These are phyloP conservation scores for Macaranga tanarius DNA, from an alignment of 441 rosid genomes.

Conservation along the genomic window DNA sequence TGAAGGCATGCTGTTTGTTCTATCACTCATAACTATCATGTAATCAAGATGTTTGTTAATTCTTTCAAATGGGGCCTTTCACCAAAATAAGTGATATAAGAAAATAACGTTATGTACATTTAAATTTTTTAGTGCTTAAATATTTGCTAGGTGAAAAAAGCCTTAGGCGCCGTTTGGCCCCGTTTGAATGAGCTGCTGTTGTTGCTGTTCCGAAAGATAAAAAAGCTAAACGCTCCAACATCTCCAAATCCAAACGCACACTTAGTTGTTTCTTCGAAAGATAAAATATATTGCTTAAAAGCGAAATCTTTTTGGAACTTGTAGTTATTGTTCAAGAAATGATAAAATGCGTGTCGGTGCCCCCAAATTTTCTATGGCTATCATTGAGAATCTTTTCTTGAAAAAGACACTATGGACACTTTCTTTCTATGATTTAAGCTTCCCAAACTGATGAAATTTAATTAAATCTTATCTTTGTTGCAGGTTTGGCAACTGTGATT, in stretches of 20 bases:
- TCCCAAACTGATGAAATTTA: not conserved
- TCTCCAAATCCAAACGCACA: too few species aligned
- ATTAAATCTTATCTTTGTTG: slow-evolving; percentile 11
- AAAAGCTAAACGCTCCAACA: too few species aligned
- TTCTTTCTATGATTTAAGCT: not conserved
- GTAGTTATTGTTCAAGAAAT: not conserved
- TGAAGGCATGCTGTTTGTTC: not conserved
- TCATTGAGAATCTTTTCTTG: not conserved
- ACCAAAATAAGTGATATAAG: not conserved
- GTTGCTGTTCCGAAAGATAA: too few species aligned
- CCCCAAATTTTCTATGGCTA: not conserved
- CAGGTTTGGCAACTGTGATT: slow-evolving; percentile 70
- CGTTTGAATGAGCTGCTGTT: too few species aligned
- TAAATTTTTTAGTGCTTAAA: not conserved
- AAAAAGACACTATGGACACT: not conserved
- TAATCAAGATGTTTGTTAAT: not conserved
- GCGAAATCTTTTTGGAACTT: slow-evolving; percentile 1
- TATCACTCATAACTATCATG: not conserved
- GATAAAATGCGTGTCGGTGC: not conserved
- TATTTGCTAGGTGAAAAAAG: not conserved
- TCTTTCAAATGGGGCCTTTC: not conserved
- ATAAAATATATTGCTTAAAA: not conserved
- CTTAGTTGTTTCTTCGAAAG: not conserved
- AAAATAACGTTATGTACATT: not conserved
- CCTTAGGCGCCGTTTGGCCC: too few species aligned